Percentiles rank a stretch among this genome's conserved stretches.
Evolutionary conservation across 2,329 filamentous ascomycete genomes (phyloP).

Genomic region (Botrytis cinerea): DNA sequence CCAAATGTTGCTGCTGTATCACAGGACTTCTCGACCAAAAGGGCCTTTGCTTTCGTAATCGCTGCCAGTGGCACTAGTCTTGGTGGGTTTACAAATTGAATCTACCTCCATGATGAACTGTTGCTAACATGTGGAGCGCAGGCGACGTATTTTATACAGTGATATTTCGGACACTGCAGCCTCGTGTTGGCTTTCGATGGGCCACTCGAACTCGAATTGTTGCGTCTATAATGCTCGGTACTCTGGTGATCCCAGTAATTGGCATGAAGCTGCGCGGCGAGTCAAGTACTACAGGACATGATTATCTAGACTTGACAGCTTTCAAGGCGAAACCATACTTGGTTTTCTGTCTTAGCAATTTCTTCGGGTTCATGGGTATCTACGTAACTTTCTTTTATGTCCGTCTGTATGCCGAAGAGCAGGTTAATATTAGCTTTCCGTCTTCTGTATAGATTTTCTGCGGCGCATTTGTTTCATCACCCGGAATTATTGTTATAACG

Average conservation of each 20-base stretch:
- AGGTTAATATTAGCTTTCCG: too few species aligned
- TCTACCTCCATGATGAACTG: too few species aligned
- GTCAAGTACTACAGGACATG: not conserved
- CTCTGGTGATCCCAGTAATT: constrained; percentile 4
- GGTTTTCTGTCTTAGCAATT: constrained; percentile 42
- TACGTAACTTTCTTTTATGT: constrained; percentile 53
- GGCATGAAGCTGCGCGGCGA: constrained; percentile 17
- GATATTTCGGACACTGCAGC: constrained; percentile 6
- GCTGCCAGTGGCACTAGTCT: constrained; percentile 2
- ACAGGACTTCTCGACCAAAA: constrained; percentile 6
- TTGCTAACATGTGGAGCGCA: not conserved
- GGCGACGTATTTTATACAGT: not conserved
- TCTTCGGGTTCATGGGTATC: constrained; percentile 49
- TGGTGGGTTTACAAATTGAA: not conserved
- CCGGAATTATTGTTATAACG: too few species aligned
- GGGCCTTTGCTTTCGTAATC: constrained; percentile 10
- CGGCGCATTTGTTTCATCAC: too few species aligned
- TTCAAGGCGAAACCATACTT: constrained; percentile 43
- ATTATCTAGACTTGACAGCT: constrained; percentile 27
- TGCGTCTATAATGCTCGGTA: not conserved
- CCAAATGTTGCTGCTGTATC: not conserved
- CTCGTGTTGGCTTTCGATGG: constrained; percentile 38
- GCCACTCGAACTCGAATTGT: not conserved
- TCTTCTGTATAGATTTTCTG: too few species aligned
- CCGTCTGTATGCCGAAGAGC: constrained; percentile 42